Evolutionary conservation across 2,329 filamentous ascomycete species (phyloP).

Genomic region (Calonectria hawksworthii): DNA sequence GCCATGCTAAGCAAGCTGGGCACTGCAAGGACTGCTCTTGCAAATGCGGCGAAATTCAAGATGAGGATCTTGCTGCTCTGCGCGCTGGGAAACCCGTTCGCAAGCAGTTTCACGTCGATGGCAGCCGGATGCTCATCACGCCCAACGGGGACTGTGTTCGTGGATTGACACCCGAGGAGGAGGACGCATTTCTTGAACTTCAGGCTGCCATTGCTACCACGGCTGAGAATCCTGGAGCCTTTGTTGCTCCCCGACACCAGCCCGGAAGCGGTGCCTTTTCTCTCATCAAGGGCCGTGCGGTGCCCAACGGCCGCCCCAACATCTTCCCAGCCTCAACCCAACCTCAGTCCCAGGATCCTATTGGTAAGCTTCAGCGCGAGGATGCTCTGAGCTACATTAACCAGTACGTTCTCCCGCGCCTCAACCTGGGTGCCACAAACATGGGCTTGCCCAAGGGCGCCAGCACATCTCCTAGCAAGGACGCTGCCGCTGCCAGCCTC

Average conservation of each 20-base stretch:
- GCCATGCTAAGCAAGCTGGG: conserved; percentile 41
- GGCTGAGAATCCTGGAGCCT: conserved; percentile 67
- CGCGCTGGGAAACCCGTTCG: conserved; percentile 71
- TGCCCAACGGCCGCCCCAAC: conserved; percentile 73
- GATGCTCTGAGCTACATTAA: conserved; percentile 78
- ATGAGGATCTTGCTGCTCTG: conserved; percentile 67
- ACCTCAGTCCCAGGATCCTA: conserved; percentile 67
- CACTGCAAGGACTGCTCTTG: conserved; percentile 55
- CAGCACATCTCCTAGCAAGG: conserved; percentile 54
- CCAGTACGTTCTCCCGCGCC: conserved; percentile 74
- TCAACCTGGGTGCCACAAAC: conserved; percentile 67
- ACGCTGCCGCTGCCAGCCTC: conserved; percentile 64
- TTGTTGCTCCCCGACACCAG: conserved; percentile 69
- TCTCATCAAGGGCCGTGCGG: conserved; percentile 74
- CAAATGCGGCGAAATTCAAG: conserved; percentile 57
- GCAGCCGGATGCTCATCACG: conserved; percentile 78
- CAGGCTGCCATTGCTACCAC: conserved; percentile 70
- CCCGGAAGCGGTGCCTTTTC: conserved; percentile 69
- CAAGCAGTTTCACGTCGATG: conserved; percentile 71
- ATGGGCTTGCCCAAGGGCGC: conserved; percentile 56
- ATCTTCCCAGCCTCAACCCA: conserved; percentile 69
- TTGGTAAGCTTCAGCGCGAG: conserved; percentile 76
- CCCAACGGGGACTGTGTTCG: conserved; percentile 84
- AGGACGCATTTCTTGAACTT: conserved; percentile 77
- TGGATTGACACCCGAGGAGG: conserved; percentile 77